Evolutionary conservation across 2,329 filamentous ascomycete genomes (phyloP).

Genomic region (Hymenoscyphus infarciens): DNA sequence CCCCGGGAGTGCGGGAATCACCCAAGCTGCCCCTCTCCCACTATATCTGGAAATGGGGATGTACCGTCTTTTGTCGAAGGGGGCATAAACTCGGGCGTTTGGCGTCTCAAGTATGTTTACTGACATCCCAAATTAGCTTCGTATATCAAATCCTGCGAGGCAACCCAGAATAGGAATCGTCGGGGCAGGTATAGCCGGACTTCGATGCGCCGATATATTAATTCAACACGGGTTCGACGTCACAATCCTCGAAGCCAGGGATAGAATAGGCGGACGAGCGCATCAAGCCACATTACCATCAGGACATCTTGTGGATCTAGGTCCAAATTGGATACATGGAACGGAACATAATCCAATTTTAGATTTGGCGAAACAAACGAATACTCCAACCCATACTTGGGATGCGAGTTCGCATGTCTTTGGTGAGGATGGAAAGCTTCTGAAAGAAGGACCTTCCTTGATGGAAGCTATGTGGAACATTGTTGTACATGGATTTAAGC

Average conservation of each 20-base stretch:
- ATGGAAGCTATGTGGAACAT: conserved; percentile 48
- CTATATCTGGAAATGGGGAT: neutral
- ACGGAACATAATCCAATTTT: conserved; percentile 46
- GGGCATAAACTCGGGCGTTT: neutral
- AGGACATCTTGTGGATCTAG: conserved; percentile 29
- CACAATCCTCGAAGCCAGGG: conserved; percentile 54
- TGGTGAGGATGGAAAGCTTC: conserved; percentile 35
- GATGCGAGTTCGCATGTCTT: conserved; percentile 45
- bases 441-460: conserved; percentile 28
- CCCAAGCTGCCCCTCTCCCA: neutral
- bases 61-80: neutral
- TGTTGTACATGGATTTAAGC: conserved; percentile 49
- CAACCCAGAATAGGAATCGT: conserved; percentile 41
- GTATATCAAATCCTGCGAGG: conserved; percentile 1
- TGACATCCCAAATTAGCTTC: conserved; percentile 6
- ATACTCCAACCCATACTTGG: conserved; percentile 45
- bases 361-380: conserved; percentile 48
- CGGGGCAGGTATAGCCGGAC: conserved; percentile 54
- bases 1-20: no score
- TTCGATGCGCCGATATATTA: conserved; percentile 54
- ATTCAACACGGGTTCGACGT: conserved; percentile 50
- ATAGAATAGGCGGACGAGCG: conserved; percentile 48
- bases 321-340: conserved; percentile 36
- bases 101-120: neutral
- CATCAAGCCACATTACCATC: conserved; percentile 28